Percentiles rank a stretch among this genome's conserved stretches.
Evolutionary conservation across 495 filamentous ascomycete species (phyloP).

Genomic region (Elaphomyces granulatus): DNA sequence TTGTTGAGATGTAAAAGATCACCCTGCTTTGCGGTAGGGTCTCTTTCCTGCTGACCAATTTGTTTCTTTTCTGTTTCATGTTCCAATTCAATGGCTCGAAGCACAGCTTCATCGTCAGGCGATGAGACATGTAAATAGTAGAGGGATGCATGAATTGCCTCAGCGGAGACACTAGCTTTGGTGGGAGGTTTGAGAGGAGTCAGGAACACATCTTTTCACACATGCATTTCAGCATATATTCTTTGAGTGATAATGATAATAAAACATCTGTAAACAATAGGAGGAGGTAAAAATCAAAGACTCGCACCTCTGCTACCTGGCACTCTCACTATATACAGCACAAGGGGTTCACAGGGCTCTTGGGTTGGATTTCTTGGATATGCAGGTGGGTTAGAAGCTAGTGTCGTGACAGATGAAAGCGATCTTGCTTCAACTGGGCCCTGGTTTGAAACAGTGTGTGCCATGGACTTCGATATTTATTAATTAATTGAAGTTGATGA

Average conservation of each 20-base stretch:
- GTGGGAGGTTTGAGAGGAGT: constrained; percentile 75
- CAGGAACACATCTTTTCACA: constrained; percentile 75
- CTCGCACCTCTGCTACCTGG: constrained; percentile 75
- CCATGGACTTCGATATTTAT: constrained; percentile 3
- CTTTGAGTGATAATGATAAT: too few species aligned
- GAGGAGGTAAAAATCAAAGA: not conserved
- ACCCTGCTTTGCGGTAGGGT: too few species aligned
- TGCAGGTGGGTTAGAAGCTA: constrained; percentile 75
- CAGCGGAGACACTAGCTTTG: constrained; percentile 66
- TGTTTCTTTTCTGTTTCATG: too few species aligned
- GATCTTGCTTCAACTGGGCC: constrained; percentile 63
- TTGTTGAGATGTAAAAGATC: too few species aligned
- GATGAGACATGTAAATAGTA: constrained; percentile 81
- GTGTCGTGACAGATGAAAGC: constrained; percentile 57
- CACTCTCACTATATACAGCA: constrained; percentile 82
- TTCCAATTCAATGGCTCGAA: constrained; percentile 32
- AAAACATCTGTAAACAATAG: too few species aligned
- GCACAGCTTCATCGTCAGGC: constrained; percentile 40
- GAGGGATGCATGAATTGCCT: constrained; percentile 74
- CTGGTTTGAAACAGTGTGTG: constrained; percentile 18
- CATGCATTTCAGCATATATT: too few species aligned
- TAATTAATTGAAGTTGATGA: too few species aligned
- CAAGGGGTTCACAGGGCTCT: constrained; percentile 47
- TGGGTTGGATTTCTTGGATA: constrained; percentile 65
- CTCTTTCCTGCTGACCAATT: too few species aligned